Conservation (phyloP, 129 eudicot species). For the Rutidosis leptorrhynchoides region DNA sequence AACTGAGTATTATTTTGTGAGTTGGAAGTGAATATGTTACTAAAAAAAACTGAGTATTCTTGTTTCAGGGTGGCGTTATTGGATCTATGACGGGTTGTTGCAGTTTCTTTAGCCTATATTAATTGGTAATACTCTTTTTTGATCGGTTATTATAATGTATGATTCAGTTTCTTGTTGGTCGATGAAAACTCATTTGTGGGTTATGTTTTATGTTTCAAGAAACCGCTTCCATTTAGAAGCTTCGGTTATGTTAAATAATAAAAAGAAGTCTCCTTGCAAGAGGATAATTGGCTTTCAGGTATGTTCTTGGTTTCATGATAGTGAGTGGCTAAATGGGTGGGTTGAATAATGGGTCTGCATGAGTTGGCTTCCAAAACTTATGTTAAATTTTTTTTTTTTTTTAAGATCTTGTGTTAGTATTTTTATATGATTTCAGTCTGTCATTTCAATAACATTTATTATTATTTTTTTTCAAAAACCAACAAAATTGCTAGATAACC, state of each 20-base stretch:
- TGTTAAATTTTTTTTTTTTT: too few species aligned
- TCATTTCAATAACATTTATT: too few species aligned
- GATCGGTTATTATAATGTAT: constrained; percentile 57
- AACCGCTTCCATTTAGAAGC: constrained; percentile 73
- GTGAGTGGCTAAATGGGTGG: not conserved
- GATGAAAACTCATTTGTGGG: too few species aligned
- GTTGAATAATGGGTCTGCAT: not conserved
- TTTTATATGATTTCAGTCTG: too few species aligned
- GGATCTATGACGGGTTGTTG: constrained; percentile 74
- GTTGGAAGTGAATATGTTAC: too few species aligned
- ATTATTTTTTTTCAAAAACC: too few species aligned
- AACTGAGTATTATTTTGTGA: too few species aligned
- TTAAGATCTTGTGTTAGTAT: not conserved
- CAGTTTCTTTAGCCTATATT: constrained; percentile 54
- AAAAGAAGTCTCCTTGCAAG: constrained; percentile 75
- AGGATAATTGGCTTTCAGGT: constrained; percentile 92
- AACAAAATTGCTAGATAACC: too few species aligned
- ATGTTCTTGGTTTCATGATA: not conserved
- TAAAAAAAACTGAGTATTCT: too few species aligned
- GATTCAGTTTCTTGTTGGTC: too few species aligned
- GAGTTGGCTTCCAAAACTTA: not conserved
- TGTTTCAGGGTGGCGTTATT: constrained; percentile 78
- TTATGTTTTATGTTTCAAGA: too few species aligned
- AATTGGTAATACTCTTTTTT: constrained; percentile 48
- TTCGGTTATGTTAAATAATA: constrained; percentile 50